Evolutionary conservation across 106 monocot species (phyloP), one percentile per base, ranked within the genome.

Genomic region (Ottelia alismoides): DNA sequence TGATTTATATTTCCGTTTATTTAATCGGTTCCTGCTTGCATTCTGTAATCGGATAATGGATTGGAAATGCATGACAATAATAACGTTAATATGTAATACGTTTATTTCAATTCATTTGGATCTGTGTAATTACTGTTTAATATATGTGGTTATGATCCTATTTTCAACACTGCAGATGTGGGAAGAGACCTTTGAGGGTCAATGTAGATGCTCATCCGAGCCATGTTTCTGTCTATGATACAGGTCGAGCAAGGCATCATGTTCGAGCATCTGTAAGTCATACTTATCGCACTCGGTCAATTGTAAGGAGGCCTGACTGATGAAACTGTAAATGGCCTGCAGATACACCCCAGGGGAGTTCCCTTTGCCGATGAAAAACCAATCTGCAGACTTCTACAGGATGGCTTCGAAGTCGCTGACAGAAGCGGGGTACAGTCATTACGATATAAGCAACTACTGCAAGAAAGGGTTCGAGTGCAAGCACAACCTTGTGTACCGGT

Each of bases 201-300:
- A 72, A 76, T 0, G 71, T 82, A 12, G 66, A 68, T 43, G 81
- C 85, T 0, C 19, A 43, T 28, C 81, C 96, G 14, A 72, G 56
- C 31, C 88, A 96, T 63, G 60, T 89, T 11, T 96, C 96, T 0
- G 85, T 96, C 10, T 96, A 96, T 48, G 96, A 96, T 96, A 56
- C 96, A 89, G 72, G 76, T 96, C 20, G 96, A 96, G 70, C 68
- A 89, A 62, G 96, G 96, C 22, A 96, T 89, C 48, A 96, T 89
- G 64, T 96, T 96, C 62, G 88, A 68, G 10, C 64, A 76, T 9
- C 57, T 88, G 88, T 93, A 56, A 80, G 87, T 73, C 3, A n/a
- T n/a, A n/a, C n/a, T n/a, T n/a, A n/a, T n/a, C n/a, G n/a, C n/a
- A n/a, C n/a, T n/a, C n/a, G n/a, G n/a, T n/a, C n/a, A n/a, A n/a